A percentile compares a stretch with the other conserved stretches of the same genome.
Evolutionary conservation across 1,284 basidiomycete species (phyloP).

Genomic region (Irpex sp.): DNA sequence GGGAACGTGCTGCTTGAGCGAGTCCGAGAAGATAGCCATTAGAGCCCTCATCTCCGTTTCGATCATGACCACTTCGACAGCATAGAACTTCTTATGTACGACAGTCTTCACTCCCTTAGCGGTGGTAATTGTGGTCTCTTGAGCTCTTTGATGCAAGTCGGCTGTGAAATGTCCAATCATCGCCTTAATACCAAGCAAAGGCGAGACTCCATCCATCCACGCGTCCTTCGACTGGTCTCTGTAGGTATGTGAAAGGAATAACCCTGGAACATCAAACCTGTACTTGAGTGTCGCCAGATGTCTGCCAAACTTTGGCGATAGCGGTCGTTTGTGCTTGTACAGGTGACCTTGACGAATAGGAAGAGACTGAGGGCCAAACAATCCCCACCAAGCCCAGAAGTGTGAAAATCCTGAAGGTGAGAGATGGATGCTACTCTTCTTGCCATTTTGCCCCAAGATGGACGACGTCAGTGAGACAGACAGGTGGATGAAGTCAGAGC

Average conservation of each 20-base stretch:
- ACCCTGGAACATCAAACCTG: conserved; percentile 71
- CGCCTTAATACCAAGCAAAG: conserved; percentile 83
- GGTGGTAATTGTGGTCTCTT: conserved; percentile 64
- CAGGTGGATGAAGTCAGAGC: conserved; percentile 94
- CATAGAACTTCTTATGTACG: conserved; percentile 87
- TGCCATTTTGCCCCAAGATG: conserved; percentile 23
- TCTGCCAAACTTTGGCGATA: conserved; percentile 87
- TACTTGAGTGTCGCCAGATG: conserved; percentile 95
- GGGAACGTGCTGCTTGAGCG: conserved; percentile 56
- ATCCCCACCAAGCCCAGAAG: conserved; percentile 90
- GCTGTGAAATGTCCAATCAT: conserved; percentile 80
- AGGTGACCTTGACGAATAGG: conserved; percentile 87
- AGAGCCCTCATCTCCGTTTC: conserved; percentile 79
- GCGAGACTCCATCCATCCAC: conserved; percentile 78
- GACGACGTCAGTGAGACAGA: conserved; percentile 81
- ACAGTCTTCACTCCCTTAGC: conserved; percentile 50
- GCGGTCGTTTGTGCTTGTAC: conserved; percentile 68
- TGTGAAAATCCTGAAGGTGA: conserved; percentile 86
- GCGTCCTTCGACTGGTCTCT: conserved; percentile 73
- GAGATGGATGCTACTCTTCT: conserved; percentile 79
- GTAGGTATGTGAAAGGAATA: conserved; percentile 90
- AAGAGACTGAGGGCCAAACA: conserved; percentile 84
- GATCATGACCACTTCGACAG: conserved; percentile 84
- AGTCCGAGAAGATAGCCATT: conserved; percentile 75
- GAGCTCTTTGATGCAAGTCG: conserved; percentile 91